Evolutionary conservation across 2,329 filamentous ascomycete species (phyloP).

Genomic region (Epichloe glyceriae): DNA sequence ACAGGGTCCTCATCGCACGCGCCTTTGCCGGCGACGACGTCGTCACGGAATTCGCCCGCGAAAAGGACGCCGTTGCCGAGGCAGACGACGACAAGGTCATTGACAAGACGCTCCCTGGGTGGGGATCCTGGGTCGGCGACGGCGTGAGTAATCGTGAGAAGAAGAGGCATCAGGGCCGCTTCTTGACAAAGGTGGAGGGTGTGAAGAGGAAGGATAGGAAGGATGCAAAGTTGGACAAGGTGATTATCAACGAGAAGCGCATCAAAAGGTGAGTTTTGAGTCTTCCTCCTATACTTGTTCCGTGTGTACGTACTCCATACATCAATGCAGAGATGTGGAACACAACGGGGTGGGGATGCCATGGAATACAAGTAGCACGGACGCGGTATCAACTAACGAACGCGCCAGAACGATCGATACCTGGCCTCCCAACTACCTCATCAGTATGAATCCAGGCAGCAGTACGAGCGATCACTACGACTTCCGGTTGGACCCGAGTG

Average conservation of each 20-base stretch:
- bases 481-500: conserved; percentile 88
- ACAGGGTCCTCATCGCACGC: conserved; percentile 58
- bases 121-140: conserved; percentile 84
- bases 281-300: not conserved
- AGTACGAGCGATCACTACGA: conserved; percentile 82
- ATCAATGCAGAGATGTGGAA: too few species aligned
- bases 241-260: conserved; percentile 86
- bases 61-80: conserved; percentile 59
- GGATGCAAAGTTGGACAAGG: conserved; percentile 68
- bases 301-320: not conserved
- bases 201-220: conserved; percentile 65
- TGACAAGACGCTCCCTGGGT: conserved; percentile 80
- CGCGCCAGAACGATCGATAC: conserved; percentile 63
- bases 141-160: conserved; percentile 62
- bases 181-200: conserved; percentile 56
- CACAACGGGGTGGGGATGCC: too few species aligned
- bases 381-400: not conserved
- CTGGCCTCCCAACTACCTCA: conserved; percentile 74
- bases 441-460: conserved; percentile 73
- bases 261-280: conserved; percentile 58
- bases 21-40: conserved; percentile 88
- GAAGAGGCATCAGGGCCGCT: conserved; percentile 48
- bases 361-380: too few species aligned
- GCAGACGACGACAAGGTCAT: conserved; percentile 75
- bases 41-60: conserved; percentile 62